Evolutionary conservation across 495 filamentous ascomycete species (phyloP), one percentile per base, ranked within the genome.

Genomic region (Aspergillus mulundensis): DNA sequence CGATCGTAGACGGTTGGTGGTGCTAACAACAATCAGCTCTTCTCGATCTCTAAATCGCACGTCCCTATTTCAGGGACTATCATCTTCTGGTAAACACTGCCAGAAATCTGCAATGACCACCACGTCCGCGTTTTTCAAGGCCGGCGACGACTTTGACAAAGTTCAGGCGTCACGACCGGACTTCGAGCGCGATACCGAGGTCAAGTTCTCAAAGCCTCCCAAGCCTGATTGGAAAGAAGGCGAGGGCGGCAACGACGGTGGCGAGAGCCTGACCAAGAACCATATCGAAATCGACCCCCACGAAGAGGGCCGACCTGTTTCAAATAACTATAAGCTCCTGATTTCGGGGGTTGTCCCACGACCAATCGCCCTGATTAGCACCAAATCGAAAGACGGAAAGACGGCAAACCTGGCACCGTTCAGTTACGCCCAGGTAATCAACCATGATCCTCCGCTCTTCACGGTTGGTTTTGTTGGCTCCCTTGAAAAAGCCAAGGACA

Each of bases 391-490:
- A 54, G 83, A 86, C 64, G 84, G 82, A 53, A 70, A 68, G 68
- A 63, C 77, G 58, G 78, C 77, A 3, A 97, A 97, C 70, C 79
- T 97, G 5, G 88, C 93, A 1, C 92, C 91, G 0, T 96, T 92
- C 75, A 86, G 81, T 59, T 96, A 94, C 74, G 87, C 90, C 58
- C 82, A 90, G 56, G 66, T 97, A 10, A 80, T 96, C 60, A 85
- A 85, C 63, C 90, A 95, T 66, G 93, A 97, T 67, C 93, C 94
- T 2, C 94, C 94, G 0, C 75, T 96, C 24, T 95, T 97, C 72
- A 77, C 79, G n/a, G 72, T 97, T 16, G 90, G 94, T 7, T 87
- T 90, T 64, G 77, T 59, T 2, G 69, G 69, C 0, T 63, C 69
- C 1, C 68, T 83, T 11, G 77, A 78, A 3, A 76, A 75, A 19